Evolutionary conservation across 441 rosid genomes (phyloP).

Genomic region (Bruguiera hainesii): DNA sequence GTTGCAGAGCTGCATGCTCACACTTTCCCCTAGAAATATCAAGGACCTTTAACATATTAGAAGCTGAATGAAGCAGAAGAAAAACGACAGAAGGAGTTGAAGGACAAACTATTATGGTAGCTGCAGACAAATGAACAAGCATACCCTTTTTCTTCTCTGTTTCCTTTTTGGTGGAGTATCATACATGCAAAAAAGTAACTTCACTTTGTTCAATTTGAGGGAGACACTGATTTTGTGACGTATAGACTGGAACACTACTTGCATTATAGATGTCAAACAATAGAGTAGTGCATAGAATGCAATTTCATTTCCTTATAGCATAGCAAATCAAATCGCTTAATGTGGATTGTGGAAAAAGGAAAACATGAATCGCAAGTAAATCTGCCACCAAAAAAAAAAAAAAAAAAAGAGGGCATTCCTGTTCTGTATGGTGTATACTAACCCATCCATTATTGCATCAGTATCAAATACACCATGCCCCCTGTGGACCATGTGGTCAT

Average conservation of each 20-base stretch:
- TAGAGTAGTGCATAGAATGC: no score
- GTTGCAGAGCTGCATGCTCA: background rate
- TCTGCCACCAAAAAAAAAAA: background rate
- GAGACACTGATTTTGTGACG: no score
- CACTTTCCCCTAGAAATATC: background rate
- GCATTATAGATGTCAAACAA: no score
- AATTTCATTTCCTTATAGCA: no score
- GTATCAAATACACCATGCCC: constrained; percentile 97
- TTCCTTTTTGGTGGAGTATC: no score
- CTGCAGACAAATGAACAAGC: background rate
- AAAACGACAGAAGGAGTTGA: background rate
- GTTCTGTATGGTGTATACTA: constrained; percentile 32
- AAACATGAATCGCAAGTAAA: background rate
- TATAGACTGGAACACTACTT: no score
- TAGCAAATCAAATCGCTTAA: no score
- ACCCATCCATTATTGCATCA: constrained; percentile 75
- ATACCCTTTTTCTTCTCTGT: no score
- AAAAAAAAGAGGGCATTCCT: background rate
- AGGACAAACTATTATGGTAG: background rate
- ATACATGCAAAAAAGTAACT: no score
- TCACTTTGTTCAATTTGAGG: no score
- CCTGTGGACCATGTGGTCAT: constrained; percentile 94
- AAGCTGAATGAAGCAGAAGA: background rate
- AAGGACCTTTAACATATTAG: background rate
- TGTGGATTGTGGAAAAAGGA: background rate